These are phyloP conservation scores for Fusarium burgessii DNA, from an alignment of 2,329 filamentous ascomycete genomes.

Conservation along the genomic window DNA sequence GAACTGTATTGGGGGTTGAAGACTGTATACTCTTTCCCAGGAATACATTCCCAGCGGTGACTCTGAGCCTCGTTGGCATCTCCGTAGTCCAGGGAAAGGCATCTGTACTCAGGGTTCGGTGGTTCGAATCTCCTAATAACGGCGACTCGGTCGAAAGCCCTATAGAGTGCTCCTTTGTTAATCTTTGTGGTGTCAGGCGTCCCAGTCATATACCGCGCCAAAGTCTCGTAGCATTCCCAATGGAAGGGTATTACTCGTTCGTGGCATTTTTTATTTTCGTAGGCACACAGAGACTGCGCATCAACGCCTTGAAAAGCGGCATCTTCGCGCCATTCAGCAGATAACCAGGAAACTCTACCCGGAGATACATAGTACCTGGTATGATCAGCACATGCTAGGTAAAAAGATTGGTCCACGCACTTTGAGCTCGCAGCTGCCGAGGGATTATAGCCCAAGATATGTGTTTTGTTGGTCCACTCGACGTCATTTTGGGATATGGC, in stretches of 20 bases:
- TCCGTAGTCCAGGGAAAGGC: background rate
- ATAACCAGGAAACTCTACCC: background rate
- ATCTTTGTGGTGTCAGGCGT: background rate
- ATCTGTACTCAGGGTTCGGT: background rate
- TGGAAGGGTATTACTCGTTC: conserved; percentile 1
- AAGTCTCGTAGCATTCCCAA: background rate
- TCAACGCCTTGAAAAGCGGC: background rate
- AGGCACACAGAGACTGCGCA: background rate
- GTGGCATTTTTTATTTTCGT: background rate
- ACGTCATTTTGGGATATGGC: background rate
- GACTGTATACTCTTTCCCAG: background rate
- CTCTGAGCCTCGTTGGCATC: background rate
- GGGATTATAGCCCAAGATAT: background rate
- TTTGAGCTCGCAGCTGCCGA: background rate
- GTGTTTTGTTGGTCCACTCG: background rate
- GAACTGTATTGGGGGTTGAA: background rate
- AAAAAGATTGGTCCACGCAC: background rate
- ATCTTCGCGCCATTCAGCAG: background rate
- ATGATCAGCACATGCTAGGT: background rate
- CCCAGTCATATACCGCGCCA: background rate
- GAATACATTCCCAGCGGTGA: background rate
- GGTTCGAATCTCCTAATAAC: background rate
- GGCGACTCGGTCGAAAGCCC: background rate
- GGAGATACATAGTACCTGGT: background rate
- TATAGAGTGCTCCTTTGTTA: background rate